phyloP scores from a whole-genome alignment of 345 rosid genomes.

The Raphanus raphanistrum region DNA sequence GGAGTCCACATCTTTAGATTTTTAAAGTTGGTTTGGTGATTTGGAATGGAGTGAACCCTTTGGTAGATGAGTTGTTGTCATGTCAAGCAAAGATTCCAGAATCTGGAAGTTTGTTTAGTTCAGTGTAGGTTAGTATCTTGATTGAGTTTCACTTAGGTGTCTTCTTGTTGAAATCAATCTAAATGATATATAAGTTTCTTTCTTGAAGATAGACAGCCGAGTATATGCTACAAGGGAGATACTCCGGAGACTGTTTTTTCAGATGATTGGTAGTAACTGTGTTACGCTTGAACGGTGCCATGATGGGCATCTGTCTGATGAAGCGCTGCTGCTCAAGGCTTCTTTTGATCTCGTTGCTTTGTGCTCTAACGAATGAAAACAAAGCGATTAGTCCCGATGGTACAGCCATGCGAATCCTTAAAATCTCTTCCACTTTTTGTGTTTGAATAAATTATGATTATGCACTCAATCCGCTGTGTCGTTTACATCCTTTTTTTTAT shows the following conservation, averaged over 20 bases:
- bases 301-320: constrained; percentile 66
- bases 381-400: constrained; percentile 47
- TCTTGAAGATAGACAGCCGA: constrained; percentile 27
- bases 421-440: constrained; percentile 45
- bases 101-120: neutral
- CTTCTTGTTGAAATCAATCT: neutral
- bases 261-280: constrained; percentile 65
- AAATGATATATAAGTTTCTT: neutral
- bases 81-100: neutral
- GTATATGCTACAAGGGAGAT: constrained; percentile 48
- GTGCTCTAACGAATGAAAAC: constrained; percentile 36
- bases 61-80: neutral
- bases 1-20: neutral
- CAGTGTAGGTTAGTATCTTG: neutral
- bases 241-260: constrained; percentile 50
- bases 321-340: constrained; percentile 52
- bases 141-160: neutral
- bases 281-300: constrained; percentile 69
- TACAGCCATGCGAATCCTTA: constrained; percentile 38
- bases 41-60: neutral
- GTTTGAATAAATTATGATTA: constrained; percentile 38
- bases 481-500: constrained; percentile 8
- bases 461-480: neutral
- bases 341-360: constrained; percentile 53
- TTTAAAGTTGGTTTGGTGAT: neutral